Evolutionary conservation across 2,329 filamentous ascomycete genomes (phyloP).

Genomic region (Aspergillus fructus): DNA sequence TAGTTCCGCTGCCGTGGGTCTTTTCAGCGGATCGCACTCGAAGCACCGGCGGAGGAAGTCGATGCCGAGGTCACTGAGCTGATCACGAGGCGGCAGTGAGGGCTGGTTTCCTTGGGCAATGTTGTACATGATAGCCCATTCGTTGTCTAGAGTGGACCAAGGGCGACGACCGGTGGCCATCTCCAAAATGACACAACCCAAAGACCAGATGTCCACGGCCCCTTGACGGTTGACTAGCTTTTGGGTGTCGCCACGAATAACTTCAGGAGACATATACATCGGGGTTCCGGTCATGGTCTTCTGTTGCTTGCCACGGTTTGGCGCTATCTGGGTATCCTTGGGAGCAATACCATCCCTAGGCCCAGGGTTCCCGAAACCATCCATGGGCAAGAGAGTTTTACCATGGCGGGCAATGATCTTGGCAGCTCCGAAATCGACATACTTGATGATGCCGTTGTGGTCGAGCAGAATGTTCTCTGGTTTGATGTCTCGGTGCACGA

Average conservation of each 20-base stretch:
- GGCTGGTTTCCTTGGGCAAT: slow-evolving; percentile 96
- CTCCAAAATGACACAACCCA: slow-evolving; percentile 94
- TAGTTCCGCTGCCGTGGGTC: slow-evolving; percentile 81
- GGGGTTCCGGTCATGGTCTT: slow-evolving; percentile 96
- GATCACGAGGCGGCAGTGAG: slow-evolving; percentile 75
- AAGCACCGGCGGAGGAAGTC: slow-evolving; percentile 91
- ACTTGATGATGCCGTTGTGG: slow-evolving; percentile 98
- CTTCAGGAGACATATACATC: slow-evolving; percentile 99
- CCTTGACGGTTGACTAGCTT: slow-evolving; percentile 74
- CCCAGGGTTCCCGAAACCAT: slow-evolving; percentile 53
- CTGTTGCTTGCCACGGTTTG: slow-evolving; percentile 56
- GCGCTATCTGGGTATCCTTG: slow-evolving; percentile 31
- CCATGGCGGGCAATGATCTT: slow-evolving; percentile 95
- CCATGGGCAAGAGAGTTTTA: slow-evolving; percentile 72
- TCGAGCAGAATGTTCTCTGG: slow-evolving; percentile 96
- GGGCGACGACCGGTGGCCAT: slow-evolving; percentile 94
- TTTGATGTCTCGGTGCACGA: slow-evolving; percentile 97
- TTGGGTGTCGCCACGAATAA: slow-evolving; percentile 84
- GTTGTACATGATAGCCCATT: slow-evolving; percentile 99
- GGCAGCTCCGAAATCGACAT: slow-evolving; percentile 95
- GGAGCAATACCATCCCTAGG: slow-evolving; percentile 29
- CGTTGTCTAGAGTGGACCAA: slow-evolving; percentile 95
- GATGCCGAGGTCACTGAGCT: slow-evolving; percentile 79
- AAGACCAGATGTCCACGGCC: slow-evolving; percentile 91
- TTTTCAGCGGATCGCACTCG: slow-evolving; percentile 72